Evolutionary conservation across 345 rosid genomes (phyloP).

Genomic region (Noccaea bulbosa): DNA sequence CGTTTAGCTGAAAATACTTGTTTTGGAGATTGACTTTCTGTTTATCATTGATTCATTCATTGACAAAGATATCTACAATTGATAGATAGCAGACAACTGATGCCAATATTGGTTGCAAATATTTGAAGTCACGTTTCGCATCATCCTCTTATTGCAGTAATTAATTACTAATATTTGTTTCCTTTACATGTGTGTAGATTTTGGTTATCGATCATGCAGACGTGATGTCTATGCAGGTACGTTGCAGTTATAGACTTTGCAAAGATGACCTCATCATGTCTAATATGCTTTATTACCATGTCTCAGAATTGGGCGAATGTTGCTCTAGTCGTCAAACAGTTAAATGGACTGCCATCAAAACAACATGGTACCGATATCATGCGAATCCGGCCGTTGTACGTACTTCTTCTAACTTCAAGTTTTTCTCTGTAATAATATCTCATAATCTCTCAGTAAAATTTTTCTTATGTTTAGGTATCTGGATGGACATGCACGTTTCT

Average conservation of each 20-base stretch:
- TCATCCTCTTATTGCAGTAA: slow-evolving; percentile 18
- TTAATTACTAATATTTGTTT: slow-evolving; percentile 17
- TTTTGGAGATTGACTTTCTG: neutral
- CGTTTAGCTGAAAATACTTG: no score
- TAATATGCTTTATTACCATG: slow-evolving; percentile 31
- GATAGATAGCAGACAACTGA: slow-evolving; percentile 25
- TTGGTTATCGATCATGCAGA: slow-evolving; percentile 89
- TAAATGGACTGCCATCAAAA: slow-evolving; percentile 71
- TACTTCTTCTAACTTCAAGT: slow-evolving; percentile 8
- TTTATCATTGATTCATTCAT: slow-evolving; percentile 31
- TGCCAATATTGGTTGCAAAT: slow-evolving; percentile 16
- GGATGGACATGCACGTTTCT: slow-evolving; percentile 77
- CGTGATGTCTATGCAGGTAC: slow-evolving; percentile 85
- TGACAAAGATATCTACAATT: neutral
- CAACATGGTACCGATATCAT: slow-evolving; percentile 85
- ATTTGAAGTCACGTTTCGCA: slow-evolving; percentile 10
- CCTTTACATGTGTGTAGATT: slow-evolving; percentile 53
- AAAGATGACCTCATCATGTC: slow-evolving; percentile 14
- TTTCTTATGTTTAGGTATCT: slow-evolving; percentile 64
- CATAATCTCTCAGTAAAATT: neutral
- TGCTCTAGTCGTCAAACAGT: slow-evolving; percentile 59
- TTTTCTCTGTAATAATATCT: slow-evolving; percentile 11
- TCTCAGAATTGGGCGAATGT: slow-evolving; percentile 76
- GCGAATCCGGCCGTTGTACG: slow-evolving; percentile 87
- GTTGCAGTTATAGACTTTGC: slow-evolving; percentile 29